These are phyloP conservation scores for Chimonanthus praecox DNA, from an alignment of 164 flowering plant species.

Conservation along the genomic window DNA sequence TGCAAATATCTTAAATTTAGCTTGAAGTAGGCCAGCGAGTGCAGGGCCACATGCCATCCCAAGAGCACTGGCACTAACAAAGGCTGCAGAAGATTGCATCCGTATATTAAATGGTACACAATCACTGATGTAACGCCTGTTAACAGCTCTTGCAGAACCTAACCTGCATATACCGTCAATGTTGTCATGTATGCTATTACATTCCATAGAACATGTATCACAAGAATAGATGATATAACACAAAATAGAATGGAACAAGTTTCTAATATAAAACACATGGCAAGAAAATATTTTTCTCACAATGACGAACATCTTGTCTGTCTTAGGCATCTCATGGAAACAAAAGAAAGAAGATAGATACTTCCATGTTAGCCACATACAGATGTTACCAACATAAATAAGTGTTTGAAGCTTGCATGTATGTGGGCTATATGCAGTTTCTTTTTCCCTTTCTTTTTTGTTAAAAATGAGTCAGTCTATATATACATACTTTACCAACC, in stretches of 20 bases:
- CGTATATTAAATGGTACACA: slow-evolving; percentile 50
- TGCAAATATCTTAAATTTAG: slow-evolving; percentile 32
- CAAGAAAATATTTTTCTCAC: neutral
- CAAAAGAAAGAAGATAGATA: neutral
- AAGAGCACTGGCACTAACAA: slow-evolving; percentile 65
- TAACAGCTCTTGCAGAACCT: slow-evolving; percentile 65
- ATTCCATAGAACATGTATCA: neutral
- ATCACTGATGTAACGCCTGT: slow-evolving; percentile 57
- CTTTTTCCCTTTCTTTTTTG: too few relatives aligned
- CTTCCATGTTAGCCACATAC: neutral
- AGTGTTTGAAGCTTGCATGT: neutral
- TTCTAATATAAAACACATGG: neutral
- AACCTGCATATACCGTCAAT: slow-evolving; percentile 26
- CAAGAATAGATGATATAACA: too few relatives aligned
- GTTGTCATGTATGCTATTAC: neutral
- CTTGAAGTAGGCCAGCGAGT: slow-evolving; percentile 45
- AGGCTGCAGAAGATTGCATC: slow-evolving; percentile 62
- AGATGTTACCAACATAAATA: neutral
- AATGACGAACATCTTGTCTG: neutral
- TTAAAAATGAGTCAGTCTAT: too few relatives aligned
- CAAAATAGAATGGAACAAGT: neutral
- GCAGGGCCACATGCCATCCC: slow-evolving; percentile 72
- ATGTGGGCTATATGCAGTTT: neutral
- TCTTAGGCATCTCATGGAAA: slow-evolving; percentile 1
- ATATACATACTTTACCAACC: too few relatives aligned